A percentile compares a stretch with the other conserved stretches of the same genome.
phyloP scores from a whole-genome alignment of 2,329 filamentous ascomycete genomes.

The Corinectria fuckeliana region DNA sequence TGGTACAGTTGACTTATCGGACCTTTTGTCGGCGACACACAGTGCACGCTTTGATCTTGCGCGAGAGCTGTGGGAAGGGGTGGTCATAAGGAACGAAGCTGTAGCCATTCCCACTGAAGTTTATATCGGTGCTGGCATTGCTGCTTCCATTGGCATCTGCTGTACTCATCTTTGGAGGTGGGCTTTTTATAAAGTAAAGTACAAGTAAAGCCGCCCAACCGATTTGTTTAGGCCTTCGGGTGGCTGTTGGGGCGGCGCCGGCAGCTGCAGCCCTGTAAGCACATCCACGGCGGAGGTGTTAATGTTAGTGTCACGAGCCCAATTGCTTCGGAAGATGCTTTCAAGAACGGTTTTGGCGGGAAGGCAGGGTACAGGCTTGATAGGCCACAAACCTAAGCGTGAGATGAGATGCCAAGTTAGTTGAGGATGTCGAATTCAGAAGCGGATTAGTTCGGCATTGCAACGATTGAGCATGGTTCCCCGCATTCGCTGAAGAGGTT shows the following conservation, averaged over 20 bases:
- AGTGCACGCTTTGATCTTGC: constrained; percentile 11
- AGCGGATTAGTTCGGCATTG: neutral
- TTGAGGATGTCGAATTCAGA: neutral
- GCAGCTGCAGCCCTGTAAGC: neutral
- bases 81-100: constrained; percentile 12
- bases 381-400: neutral
- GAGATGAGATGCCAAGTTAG: neutral
- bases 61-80: constrained; percentile 10
- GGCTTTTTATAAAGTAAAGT: neutral
- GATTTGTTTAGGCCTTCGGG: neutral
- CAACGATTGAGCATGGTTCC: neutral
- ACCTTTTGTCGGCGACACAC: constrained; percentile 12
- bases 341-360: neutral
- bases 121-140: constrained; percentile 1
- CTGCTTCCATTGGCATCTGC: neutral
- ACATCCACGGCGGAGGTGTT: neutral
- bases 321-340: neutral
- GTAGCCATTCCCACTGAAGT: constrained; percentile 1
- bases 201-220: too few species aligned
- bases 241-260: neutral
- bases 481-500: neutral
- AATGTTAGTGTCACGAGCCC: neutral
- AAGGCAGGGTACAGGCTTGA: neutral
- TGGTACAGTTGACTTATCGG: too few species aligned
- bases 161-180: neutral